Percentiles rank a stretch among this genome's conserved stretches.
phyloP scores from a whole-genome alignment of 371 early-diverging fungal genomes.

The Syncephalis fuscata region DNA sequence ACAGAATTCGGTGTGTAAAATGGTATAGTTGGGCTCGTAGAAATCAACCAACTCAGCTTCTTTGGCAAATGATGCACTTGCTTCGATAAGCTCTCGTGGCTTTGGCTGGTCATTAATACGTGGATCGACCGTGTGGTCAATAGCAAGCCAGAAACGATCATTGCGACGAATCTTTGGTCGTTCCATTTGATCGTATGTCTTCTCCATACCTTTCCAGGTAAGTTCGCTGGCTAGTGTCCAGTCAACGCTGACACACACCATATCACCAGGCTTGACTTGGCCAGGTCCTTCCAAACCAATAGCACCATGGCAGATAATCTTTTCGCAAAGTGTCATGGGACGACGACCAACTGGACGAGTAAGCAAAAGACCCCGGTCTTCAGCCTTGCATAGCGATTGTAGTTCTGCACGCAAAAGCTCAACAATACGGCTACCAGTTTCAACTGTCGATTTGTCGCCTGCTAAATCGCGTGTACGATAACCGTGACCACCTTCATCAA shows the following conservation, averaged over 20 bases:
- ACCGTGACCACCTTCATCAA: conserved; percentile 41
- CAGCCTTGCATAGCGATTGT: conserved; percentile 17
- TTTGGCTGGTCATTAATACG: conserved; percentile 49
- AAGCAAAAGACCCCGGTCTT: conserved; percentile 12
- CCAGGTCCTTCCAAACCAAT: conserved; percentile 40
- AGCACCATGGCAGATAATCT: conserved; percentile 52
- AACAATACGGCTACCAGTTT: conserved; percentile 81
- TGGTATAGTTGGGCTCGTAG: conserved; percentile 57
- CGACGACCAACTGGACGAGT: conserved; percentile 29
- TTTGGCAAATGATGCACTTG: conserved; percentile 45
- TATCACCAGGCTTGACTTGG: conserved; percentile 51
- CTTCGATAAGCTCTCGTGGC: conserved; percentile 41
- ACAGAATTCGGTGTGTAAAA: conserved; percentile 68
- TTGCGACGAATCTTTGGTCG: conserved; percentile 52
- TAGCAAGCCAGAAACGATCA: conserved; percentile 68
- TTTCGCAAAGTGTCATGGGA: conserved; percentile 55
- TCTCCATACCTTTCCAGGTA: conserved; percentile 76
- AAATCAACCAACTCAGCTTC: conserved; percentile 53
- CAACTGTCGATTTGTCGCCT: conserved; percentile 60
- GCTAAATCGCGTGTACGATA: conserved; percentile 75
- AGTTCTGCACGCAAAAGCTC: conserved; percentile 36
- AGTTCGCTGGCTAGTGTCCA: conserved; percentile 67
- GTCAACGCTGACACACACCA: conserved; percentile 62
- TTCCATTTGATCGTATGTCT: conserved; percentile 58
- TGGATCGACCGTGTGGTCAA: conserved; percentile 65